Evolutionary conservation across 202 grass and related monocot genomes (phyloP).

Genomic region (Cymbopogon flexuosus): DNA sequence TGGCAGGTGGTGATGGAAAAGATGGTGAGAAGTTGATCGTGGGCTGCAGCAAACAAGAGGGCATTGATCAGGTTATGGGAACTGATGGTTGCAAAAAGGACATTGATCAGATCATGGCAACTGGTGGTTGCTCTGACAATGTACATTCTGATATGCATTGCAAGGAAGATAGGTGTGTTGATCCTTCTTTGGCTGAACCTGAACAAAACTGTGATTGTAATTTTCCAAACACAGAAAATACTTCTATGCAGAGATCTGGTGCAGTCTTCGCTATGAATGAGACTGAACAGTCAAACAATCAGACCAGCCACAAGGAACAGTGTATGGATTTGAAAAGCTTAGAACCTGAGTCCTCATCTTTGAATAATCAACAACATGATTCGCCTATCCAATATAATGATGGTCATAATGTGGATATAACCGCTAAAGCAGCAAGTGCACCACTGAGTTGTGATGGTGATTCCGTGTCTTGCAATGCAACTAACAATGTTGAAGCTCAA

Average conservation of each 20-base stretch:
- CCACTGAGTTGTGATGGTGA: slow-evolving; percentile 40
- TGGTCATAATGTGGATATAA: slow-evolving; percentile 31
- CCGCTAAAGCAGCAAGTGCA: slow-evolving; percentile 21
- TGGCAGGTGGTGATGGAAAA: slow-evolving; percentile 29
- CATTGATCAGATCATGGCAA: slow-evolving; percentile 40
- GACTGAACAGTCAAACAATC: slow-evolving; percentile 28
- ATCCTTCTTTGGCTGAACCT: slow-evolving; percentile 38
- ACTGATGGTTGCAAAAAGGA: slow-evolving; percentile 31
- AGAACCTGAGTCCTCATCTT: slow-evolving; percentile 26
- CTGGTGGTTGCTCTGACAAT: slow-evolving; percentile 35
- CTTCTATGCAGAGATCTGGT: slow-evolving; percentile 6
- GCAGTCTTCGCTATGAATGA: background rate
- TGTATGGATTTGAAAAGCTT: slow-evolving; percentile 30
- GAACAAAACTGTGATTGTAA: slow-evolving; percentile 26
- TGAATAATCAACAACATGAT: slow-evolving; percentile 30
- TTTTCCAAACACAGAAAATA: slow-evolving; percentile 21
- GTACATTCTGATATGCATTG: slow-evolving; percentile 20
- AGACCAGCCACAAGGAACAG: slow-evolving; percentile 20
- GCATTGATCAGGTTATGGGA: slow-evolving; percentile 36
- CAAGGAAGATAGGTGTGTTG: slow-evolving; percentile 26
- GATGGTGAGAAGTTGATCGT: slow-evolving; percentile 17
- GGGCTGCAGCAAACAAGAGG: slow-evolving; percentile 28
- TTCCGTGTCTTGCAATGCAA: slow-evolving; percentile 37
- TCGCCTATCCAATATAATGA: slow-evolving; percentile 27
- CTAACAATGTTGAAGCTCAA: slow-evolving; percentile 30